Percentiles rank a stretch among this genome's conserved stretches.
Conservation (phyloP, 306 rosid species). For the Castanospermum australe region DNA sequence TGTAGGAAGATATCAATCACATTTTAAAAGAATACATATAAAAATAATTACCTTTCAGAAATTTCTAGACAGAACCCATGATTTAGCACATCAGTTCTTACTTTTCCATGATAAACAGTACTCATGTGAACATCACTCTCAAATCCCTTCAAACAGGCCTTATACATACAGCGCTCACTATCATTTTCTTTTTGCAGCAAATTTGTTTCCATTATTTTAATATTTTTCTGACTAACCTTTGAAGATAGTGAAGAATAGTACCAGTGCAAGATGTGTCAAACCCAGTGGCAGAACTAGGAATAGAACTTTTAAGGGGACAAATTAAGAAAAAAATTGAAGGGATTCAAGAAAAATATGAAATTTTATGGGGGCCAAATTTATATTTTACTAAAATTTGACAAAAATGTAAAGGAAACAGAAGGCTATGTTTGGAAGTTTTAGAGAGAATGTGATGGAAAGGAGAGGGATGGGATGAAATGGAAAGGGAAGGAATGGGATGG, state of each 20-base stretch:
- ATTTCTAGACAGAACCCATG: constrained; percentile 4
- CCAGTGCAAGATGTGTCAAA: not conserved
- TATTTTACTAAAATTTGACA: no score
- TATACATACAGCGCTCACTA: not conserved
- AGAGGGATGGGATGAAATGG: no score
- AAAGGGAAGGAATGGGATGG: no score
- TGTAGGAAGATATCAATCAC: constrained; percentile 29
- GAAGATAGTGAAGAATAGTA: not conserved
- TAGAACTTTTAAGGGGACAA: not conserved
- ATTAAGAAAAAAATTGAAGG: no score
- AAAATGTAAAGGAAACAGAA: no score
- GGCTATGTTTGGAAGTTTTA: no score
- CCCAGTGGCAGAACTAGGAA: not conserved
- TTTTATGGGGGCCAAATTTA: no score
- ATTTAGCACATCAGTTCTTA: constrained; percentile 6
- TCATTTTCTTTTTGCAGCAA: not conserved
- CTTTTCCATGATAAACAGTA: constrained; percentile 10
- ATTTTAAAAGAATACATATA: constrained; percentile 7
- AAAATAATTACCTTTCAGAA: not conserved
- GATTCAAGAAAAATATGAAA: no score
- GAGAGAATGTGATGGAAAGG: no score
- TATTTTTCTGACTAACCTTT: not conserved
- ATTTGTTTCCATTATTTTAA: not conserved
- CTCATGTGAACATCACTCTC: not conserved
- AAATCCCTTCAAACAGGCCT: not conserved